Base-by-base conservation (phyloP, 2,329 filamentous ascomycete species). In the Aaosphaeria pasadenensis region DNA sequence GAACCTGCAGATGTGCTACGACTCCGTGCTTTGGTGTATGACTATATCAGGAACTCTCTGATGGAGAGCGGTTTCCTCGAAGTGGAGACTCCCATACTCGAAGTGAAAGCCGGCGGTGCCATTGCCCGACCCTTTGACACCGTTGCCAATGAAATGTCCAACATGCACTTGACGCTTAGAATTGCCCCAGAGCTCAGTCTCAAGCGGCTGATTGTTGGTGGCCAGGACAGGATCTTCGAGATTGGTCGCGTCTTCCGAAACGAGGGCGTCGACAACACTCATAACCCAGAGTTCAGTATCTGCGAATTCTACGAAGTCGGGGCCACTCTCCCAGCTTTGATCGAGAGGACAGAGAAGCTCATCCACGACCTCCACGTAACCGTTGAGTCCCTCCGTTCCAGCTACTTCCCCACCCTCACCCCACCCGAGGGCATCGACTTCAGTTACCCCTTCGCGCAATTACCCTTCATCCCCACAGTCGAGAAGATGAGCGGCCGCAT, bases 281-380 rank as follows among this genome's bases (percentile, higher is more conserved):
- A 99, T 68, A 99, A 99, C 64, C 92, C 94, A 0, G 94, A 99
- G 66, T 99, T 97, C 72, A 94, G 89, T 40, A 97, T 89, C 51
- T 97, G 92, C 76, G 94, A 99, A 72, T 97, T 96, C 73, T 99
- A 99, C 72, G 86, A 88, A 52, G 86, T 91, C 3, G 95, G 91
- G 62, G 84, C 87, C 51, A 88, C 86, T 54, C 79, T 96, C 0
- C 75, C 84, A 33, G 82, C 88, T 39, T 75, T 97, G 44, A 91
- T 95, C 63, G 66, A 71, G 17, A 82, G 85, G 65, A 97, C 92
- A 1, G 88, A 94, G 67, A 74, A 78, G 11, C 71, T 97, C 42
- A 71, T 96, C 31, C 56, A 60, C n/a, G 58, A 56, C 24, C 57
- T 70, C 0, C 57, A 61, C n/a, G 49, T 43, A 5, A 58, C 60